These are phyloP conservation scores for Cryptosporidium tyzzeri DNA, from an alignment of 169 alveolate species.

Conservation along the genomic window DNA sequence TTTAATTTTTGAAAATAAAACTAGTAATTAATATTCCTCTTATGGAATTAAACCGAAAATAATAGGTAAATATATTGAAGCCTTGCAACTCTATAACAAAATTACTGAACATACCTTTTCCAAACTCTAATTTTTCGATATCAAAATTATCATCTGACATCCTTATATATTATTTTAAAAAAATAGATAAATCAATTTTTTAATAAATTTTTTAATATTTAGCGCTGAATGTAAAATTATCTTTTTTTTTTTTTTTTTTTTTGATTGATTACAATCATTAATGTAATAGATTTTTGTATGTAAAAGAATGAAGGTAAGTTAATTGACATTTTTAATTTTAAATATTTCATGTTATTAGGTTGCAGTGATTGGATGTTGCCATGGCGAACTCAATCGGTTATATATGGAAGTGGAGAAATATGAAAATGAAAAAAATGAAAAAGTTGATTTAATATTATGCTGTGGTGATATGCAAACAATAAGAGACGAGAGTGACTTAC, in stretches of 20 bases:
- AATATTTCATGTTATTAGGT: conserved; percentile 81
- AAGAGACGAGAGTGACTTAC: conserved; percentile 90
- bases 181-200: background rate
- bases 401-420: conserved; percentile 83
- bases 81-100: background rate
- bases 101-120: conserved; percentile 57
- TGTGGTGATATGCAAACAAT: conserved; percentile 97
- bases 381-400: conserved; percentile 92
- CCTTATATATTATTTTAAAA: background rate
- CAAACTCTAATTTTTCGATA: conserved; percentile 63
- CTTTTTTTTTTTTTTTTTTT: background rate
- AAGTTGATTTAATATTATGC: conserved; percentile 92
- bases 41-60: background rate
- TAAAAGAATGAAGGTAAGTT: conserved; percentile 45
- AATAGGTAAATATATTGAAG: background rate
- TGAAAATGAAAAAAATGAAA: conserved; percentile 85
- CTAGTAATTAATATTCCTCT: background rate
- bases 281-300: background rate
- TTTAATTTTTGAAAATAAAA: background rate
- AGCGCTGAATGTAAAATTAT: background rate
- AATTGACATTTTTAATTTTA: background rate
- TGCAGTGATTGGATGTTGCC: conserved; percentile 96
- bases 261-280: background rate
- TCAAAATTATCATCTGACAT: conserved; percentile 70
- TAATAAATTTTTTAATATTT: background rate